Evolutionary conservation across 176 grass and related monocot genomes (phyloP).

Genomic region (Zoysia pacifica): DNA sequence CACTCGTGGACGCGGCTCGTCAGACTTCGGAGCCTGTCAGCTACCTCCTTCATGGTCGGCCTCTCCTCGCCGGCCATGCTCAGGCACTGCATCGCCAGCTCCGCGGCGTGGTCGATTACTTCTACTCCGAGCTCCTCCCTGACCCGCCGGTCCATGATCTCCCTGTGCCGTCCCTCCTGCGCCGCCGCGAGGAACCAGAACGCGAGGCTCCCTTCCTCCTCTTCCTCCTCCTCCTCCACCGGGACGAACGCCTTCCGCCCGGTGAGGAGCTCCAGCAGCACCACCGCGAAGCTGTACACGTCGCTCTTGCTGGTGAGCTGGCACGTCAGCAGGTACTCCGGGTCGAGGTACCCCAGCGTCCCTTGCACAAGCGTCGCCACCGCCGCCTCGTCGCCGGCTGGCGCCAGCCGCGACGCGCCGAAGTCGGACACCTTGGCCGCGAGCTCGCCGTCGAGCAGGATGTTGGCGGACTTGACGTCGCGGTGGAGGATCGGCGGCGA

Average conservation of each 20-base stretch:
- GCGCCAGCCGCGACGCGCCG: background rate
- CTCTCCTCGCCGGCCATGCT: background rate
- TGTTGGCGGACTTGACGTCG: slow-evolving; percentile 92
- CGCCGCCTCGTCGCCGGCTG: slow-evolving; percentile 11
- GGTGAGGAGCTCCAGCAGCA: slow-evolving; percentile 79
- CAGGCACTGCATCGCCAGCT: background rate
- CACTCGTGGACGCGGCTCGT: background rate
- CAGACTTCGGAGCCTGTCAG: background rate
- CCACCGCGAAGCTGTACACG: slow-evolving; percentile 92
- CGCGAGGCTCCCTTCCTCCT: background rate
- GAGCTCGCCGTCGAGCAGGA: slow-evolving; percentile 67
- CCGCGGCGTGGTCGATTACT: background rate
- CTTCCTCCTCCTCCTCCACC: background rate
- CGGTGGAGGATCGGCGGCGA: slow-evolving; percentile 83
- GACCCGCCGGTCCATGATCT: background rate
- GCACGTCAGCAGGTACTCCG: slow-evolving; percentile 53
- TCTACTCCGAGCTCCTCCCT: background rate
- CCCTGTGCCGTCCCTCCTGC: background rate
- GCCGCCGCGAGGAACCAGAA: background rate
- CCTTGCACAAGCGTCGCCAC: slow-evolving; percentile 54
- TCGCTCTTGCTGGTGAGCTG: slow-evolving; percentile 73
- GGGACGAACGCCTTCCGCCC: slow-evolving; percentile 48
- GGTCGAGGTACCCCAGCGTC: slow-evolving; percentile 59
- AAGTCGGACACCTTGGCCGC: background rate
- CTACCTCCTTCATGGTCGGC: background rate